Conservation (phyloP, 176 grass and related monocot genomes). For the Luzula sylvatica region DNA sequence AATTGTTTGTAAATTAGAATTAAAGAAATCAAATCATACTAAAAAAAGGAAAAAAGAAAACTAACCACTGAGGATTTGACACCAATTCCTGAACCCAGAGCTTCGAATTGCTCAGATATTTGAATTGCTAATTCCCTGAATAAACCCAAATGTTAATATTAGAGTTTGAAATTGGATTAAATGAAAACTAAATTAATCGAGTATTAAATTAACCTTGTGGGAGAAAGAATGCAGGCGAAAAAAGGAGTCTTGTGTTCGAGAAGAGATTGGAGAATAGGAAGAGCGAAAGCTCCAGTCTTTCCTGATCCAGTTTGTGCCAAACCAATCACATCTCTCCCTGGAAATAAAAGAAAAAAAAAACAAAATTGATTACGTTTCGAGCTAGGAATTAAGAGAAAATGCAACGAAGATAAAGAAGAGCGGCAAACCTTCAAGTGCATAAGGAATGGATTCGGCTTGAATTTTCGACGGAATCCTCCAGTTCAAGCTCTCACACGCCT, state of each 20-base stretch:
- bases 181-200: neutral
- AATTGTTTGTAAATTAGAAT: neutral
- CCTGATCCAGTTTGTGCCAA: conserved; percentile 85
- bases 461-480: conserved; percentile 24
- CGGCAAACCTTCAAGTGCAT: conserved; percentile 17
- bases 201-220: conserved; percentile 32
- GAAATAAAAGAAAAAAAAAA: neutral
- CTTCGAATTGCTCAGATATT: conserved; percentile 82
- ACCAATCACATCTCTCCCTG: conserved; percentile 76
- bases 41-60: neutral
- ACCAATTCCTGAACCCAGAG: conserved; percentile 58
- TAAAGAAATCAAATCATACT: neutral
- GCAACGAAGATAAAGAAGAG: neutral
- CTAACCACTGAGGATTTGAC: conserved; percentile 70
- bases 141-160: neutral
- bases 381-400: neutral
- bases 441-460: conserved; percentile 23
- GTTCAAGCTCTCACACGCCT: conserved; percentile 24
- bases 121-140: conserved; percentile 93
- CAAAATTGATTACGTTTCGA: neutral
- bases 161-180: neutral
- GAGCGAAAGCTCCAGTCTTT: conserved; percentile 78
- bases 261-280: conserved; percentile 69
- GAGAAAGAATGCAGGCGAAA: conserved; percentile 72
- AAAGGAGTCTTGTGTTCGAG: conserved; percentile 48